phyloP scores from a whole-genome alignment of 495 filamentous ascomycete species.

The Viridothelium virens region DNA sequence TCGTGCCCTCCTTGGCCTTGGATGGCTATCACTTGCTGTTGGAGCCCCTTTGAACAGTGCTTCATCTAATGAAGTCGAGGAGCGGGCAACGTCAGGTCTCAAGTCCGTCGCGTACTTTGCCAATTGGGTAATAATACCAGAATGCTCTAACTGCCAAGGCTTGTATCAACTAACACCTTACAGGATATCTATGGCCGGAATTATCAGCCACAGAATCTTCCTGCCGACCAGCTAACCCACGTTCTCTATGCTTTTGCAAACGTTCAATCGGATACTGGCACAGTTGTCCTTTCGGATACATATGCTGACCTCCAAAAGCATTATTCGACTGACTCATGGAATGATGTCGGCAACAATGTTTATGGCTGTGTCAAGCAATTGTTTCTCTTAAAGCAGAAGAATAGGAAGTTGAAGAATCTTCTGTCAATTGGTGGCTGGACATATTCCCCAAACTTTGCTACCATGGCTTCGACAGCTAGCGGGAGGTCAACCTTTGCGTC shows the following conservation, averaged over 20 bases:
- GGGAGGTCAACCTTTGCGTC: conserved; percentile 60
- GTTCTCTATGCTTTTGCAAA: conserved; percentile 88
- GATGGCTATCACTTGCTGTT: neutral
- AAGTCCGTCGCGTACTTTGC: conserved; percentile 5
- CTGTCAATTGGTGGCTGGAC: conserved; percentile 97
- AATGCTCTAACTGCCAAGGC: neutral
- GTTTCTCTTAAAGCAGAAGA: conserved; percentile 76
- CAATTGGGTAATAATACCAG: neutral
- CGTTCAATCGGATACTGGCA: conserved; percentile 62
- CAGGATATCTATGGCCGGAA: conserved; percentile 28
- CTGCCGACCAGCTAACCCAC: conserved; percentile 81
- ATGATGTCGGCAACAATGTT: conserved; percentile 48
- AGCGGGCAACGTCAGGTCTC: neutral
- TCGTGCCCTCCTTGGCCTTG: neutral
- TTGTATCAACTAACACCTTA: neutral
- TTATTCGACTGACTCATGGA: conserved; percentile 70
- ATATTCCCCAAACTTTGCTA: conserved; percentile 77
- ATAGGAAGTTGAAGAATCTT: conserved; percentile 83
- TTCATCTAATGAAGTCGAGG: neutral
- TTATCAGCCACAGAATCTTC: conserved; percentile 79
- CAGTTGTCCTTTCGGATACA: conserved; percentile 73
- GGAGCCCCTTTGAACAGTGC: neutral
- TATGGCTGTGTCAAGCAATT: conserved; percentile 94
- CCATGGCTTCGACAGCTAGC: conserved; percentile 56
- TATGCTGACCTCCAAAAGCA: conserved; percentile 85